A percentile compares a stretch with the other conserved stretches of the same genome.
These are phyloP conservation scores for Psilocybe cubensis DNA, from an alignment of 768 basidiomycete genomes.

Conservation along the genomic window DNA sequence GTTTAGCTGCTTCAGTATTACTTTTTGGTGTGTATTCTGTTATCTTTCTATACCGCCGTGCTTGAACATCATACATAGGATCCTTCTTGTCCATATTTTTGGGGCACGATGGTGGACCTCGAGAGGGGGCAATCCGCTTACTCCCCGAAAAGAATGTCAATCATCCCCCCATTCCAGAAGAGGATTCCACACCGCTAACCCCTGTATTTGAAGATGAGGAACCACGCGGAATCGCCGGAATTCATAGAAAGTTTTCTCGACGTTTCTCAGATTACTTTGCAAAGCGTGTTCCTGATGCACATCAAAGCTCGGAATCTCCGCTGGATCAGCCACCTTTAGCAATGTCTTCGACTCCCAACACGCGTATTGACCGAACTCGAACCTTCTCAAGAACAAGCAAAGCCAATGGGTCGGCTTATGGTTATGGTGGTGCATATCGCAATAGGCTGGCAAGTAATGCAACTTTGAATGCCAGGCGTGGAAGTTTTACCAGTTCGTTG, in stretches of 20 bases:
- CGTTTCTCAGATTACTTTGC: constrained; percentile 65
- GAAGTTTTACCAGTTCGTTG: constrained; percentile 58
- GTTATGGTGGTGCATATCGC: constrained; percentile 64
- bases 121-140: constrained; percentile 84
- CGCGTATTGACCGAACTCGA: constrained; percentile 46
- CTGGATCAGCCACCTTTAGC: constrained; percentile 47
- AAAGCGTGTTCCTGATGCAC: constrained; percentile 49
- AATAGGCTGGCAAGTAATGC: constrained; percentile 56
- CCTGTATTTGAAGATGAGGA: constrained; percentile 50
- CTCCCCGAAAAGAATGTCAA: constrained; percentile 69
- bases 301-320: constrained; percentile 27
- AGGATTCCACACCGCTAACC: constrained; percentile 51
- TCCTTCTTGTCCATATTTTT: constrained; percentile 88
- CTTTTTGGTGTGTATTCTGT: constrained; percentile 54
- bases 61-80: constrained; percentile 48
- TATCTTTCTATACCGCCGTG: neutral
- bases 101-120: constrained; percentile 87
- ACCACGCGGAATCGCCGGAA: constrained; percentile 39
- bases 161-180: constrained; percentile 66
- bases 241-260: constrained; percentile 54
- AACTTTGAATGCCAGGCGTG: constrained; percentile 46
- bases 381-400: constrained; percentile 61
- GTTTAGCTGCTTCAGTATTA: constrained; percentile 77
- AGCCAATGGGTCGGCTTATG: constrained; percentile 79
- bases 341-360: constrained; percentile 40